Base-by-base conservation (phyloP, 129 eudicot genomes). In the Flaveria ramosissima region DNA sequence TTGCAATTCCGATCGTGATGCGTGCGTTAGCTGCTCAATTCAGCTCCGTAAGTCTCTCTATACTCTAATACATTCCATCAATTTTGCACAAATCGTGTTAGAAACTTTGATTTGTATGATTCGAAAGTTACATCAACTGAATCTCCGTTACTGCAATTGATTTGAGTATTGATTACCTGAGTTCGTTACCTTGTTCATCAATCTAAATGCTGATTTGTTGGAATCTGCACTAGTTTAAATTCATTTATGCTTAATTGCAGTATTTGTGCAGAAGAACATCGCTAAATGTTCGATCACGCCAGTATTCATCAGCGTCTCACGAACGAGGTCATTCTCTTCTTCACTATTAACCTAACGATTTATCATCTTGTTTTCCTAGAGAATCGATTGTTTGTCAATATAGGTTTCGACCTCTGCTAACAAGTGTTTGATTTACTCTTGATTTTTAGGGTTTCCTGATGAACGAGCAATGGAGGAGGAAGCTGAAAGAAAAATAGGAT, bases 401-500 rank as follows among this genome's bases (percentile, higher is more conserved):
- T 45, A 45, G 12, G 10, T 14, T 26, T 48, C 3, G 45, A 59
- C 2, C 12, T 20, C 57, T 50, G 47, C 77, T 60, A 19, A 78
- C 45, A 10, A 16, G 0, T 65, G 47, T 59, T 5, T 20, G 7
- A 24, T 26, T 64, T 47, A 39, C 17, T 48, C 13, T 30, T 68
- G 13, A 60, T 36, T 11, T 14, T 43, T 60, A 57, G 76, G 75
- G 70, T 70, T 80, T 80, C 68, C 81, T 83, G 98, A 93, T 79
- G 97, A 89, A 48, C 77, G 78, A 76, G 75, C 86, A 15, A 64
- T 90, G 80, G 98, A 90, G 71, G 92, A 89, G 76, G 92, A 93
- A 52, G 96, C 93, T 42, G 96, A 93, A 71, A 91, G 86, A 55
- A 93, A 93, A 76, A 84, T 91, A 67, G 96, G 97, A 77, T 90